Base-by-base conservation (phyloP, 768 basidiomycete genomes). In the Trametes sanguinea region DNA sequence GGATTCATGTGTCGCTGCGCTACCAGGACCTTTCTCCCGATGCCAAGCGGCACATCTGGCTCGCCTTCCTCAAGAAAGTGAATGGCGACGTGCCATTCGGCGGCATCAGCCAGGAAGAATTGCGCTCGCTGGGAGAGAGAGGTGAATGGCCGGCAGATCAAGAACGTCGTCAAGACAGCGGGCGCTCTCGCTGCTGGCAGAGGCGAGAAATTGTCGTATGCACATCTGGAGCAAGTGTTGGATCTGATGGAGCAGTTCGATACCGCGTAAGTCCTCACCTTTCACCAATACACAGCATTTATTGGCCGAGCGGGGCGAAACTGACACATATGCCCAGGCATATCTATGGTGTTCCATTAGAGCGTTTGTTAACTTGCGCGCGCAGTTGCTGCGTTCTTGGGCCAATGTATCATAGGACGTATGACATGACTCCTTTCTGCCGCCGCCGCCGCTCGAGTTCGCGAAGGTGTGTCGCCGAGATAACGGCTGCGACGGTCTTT, bases 81-180 rank as follows among this genome's bases (percentile, higher is more conserved):
- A 67, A 69, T 47, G 68, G 65, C 6, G 66, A 68, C 54, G 32
- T 62, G 5, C 64, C 65, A 13, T 68, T 76, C 14, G 65, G 71
- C 7, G 70, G 70, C 1, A 69, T 86, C 35, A 74, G 77, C 1
- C 65, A 68, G 1, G 79, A 76, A 29, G 73, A 87, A 61, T 76
- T 85, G 43, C 72, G 68, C 33, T 71, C 75, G 46, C 75, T 88
- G 6, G 81, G 83, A 2, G 75, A 73, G 69, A 76, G 76, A 81
- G 45, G 76, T 88, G 60, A 88, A 88, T 67, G 87, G 87, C 9
- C 68, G 85, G 45, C 84, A 87, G 74, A 87, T 88, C 69, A 89
- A 87, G 81, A 88, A 89, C 63, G 84, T 84, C 6, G 83, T 83
- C 27, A 76, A 83, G 63, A 88, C 85, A 2, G 86, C 86, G n/a